Percentiles rank a stretch among this genome's conserved stretches.
phyloP scores from a whole-genome alignment of 768 basidiomycete species.

The Pleurotus ostreatus region DNA sequence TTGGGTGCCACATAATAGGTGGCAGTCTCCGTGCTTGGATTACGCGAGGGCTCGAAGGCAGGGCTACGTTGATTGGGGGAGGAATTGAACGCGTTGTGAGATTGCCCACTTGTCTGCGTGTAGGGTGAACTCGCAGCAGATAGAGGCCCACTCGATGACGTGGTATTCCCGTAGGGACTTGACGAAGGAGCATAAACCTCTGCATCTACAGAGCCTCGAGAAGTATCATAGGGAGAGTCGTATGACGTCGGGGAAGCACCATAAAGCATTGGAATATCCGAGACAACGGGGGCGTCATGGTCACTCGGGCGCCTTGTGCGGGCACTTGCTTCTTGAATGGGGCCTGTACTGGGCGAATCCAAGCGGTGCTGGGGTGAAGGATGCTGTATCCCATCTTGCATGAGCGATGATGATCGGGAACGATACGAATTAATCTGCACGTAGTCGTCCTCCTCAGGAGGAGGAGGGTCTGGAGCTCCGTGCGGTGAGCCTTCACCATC shows the following conservation, averaged over 20 bases:
- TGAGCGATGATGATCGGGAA: not conserved
- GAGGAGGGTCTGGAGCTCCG: too few relatives aligned
- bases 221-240: slow-evolving; percentile 2
- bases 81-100: not conserved
- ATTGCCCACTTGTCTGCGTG: slow-evolving; percentile 1
- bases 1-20: not conserved
- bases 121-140: slow-evolving; percentile 1
- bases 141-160: not conserved
- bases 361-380: not conserved
- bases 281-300: not conserved
- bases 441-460: too few relatives aligned
- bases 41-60: not conserved
- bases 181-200: not conserved
- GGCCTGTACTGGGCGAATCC: not conserved
- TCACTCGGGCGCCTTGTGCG: not conserved
- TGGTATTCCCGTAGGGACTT: slow-evolving; percentile 3
- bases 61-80: slow-evolving; percentile 2
- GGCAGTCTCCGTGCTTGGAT: not conserved
- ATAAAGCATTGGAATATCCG: not conserved
- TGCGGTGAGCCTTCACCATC: too few relatives aligned
- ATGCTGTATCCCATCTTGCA: not conserved
- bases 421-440: not conserved
- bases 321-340: not conserved
- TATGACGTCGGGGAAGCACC: not conserved
- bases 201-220: not conserved